Evolutionary conservation across 2,329 filamentous ascomycete species (phyloP).

Genomic region (Calonectria fujianensis): DNA sequence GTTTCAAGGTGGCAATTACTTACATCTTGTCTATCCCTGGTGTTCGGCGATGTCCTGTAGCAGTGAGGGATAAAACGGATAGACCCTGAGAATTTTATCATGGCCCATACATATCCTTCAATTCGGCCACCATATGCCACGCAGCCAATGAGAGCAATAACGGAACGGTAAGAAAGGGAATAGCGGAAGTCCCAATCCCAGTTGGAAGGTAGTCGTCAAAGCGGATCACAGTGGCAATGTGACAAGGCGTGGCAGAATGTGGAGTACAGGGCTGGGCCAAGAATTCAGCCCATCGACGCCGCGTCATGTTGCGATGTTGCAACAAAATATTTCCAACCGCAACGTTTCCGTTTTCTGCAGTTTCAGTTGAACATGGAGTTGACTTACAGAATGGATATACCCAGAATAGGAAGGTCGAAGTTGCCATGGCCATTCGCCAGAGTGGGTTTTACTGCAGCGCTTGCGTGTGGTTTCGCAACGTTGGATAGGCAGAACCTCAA

Average conservation of each 20-base stretch:
- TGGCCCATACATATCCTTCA: slow-evolving; percentile 18
- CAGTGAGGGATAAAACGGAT: slow-evolving; percentile 4
- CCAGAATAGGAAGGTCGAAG: slow-evolving; percentile 15
- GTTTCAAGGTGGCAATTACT: not conserved
- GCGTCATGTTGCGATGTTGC: slow-evolving; percentile 13
- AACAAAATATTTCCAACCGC: slow-evolving; percentile 3
- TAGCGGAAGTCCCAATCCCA: not conserved
- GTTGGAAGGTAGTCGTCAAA: not conserved
- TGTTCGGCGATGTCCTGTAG: not conserved
- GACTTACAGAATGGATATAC: slow-evolving; percentile 5
- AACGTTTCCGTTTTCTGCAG: not conserved
- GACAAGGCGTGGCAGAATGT: slow-evolving; percentile 6
- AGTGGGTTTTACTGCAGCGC: not conserved
- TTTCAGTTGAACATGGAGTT: not conserved
- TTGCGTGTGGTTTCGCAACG: slow-evolving; percentile 6
- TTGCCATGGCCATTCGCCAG: not conserved
- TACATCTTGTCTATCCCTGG: slow-evolving; percentile 4
- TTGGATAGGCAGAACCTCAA: slow-evolving; percentile 15
- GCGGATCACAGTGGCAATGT: slow-evolving; percentile 11
- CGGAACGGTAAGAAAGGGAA: not conserved
- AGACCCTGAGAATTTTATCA: not conserved
- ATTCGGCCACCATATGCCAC: not conserved
- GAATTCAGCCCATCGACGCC: slow-evolving; percentile 16
- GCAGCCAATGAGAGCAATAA: not conserved
- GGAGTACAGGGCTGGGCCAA: slow-evolving; percentile 2